phyloP scores from a whole-genome alignment of 768 basidiomycete species.

The Termitomyces bulborhizus region DNA sequence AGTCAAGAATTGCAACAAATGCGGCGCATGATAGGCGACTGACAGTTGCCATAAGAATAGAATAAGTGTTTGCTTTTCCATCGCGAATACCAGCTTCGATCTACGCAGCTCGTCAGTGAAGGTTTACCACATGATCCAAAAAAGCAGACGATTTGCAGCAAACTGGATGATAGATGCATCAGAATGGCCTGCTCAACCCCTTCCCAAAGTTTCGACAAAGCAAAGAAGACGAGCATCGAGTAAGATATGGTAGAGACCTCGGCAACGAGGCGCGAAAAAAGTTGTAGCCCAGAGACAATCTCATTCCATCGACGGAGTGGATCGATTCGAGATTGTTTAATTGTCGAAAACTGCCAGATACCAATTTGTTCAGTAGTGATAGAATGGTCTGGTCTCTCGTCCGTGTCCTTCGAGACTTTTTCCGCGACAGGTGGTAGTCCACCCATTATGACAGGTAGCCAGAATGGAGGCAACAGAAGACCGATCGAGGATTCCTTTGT shows the following conservation, averaged over 20 bases:
- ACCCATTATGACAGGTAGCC: background rate
- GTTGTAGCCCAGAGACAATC: slow-evolving; percentile 8
- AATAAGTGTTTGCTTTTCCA: slow-evolving; percentile 12
- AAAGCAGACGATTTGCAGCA: slow-evolving; percentile 17
- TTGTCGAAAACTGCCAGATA: slow-evolving; percentile 13
- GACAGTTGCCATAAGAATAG: slow-evolving; percentile 14
- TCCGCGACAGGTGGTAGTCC: background rate
- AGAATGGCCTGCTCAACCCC: slow-evolving; percentile 19
- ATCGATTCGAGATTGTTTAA: slow-evolving; percentile 5
- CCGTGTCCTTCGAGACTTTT: background rate
- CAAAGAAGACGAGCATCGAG: slow-evolving; percentile 14
- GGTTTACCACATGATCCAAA: background rate
- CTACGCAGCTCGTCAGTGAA: slow-evolving; percentile 3
- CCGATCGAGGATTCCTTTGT: background rate
- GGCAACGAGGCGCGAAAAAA: slow-evolving; percentile 14
- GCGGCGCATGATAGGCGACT: slow-evolving; percentile 13
- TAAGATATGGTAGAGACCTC: slow-evolving; percentile 20
- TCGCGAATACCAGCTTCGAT: slow-evolving; percentile 16
- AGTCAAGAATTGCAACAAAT: slow-evolving; percentile 15
- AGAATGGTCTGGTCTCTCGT: background rate
- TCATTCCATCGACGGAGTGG: slow-evolving; percentile 4
- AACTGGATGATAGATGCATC: slow-evolving; percentile 18
- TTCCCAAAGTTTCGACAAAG: slow-evolving; percentile 19
- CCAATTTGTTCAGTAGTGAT: slow-evolving; percentile 17
- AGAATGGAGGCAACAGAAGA: background rate